phyloP scores from a whole-genome alignment of 495 filamentous ascomycete species.

The Tuber aestivum region DNA sequence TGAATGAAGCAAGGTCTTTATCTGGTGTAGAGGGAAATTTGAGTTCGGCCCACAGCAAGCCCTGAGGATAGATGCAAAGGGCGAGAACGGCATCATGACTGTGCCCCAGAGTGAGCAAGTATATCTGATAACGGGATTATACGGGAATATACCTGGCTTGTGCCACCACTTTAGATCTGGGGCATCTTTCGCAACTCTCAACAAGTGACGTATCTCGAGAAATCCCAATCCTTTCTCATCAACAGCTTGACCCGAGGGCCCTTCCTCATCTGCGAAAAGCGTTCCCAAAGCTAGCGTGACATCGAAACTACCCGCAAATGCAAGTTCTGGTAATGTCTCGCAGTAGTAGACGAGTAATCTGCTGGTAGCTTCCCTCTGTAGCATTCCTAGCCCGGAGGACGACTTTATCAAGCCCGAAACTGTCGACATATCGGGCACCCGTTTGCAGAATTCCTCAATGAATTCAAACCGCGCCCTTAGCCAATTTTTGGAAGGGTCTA shows the following conservation, averaged over 20 bases:
- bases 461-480: slow-evolving; percentile 47
- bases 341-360: slow-evolving; percentile 74
- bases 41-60: slow-evolving; percentile 29
- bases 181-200: slow-evolving; percentile 36
- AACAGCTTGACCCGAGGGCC: background rate
- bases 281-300: slow-evolving; percentile 45
- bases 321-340: slow-evolving; percentile 69
- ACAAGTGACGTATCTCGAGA: slow-evolving; percentile 38
- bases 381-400: slow-evolving; percentile 39
- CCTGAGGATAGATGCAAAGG: slow-evolving; percentile 40
- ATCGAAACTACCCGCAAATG: slow-evolving; percentile 77
- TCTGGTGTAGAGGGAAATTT: slow-evolving; percentile 28
- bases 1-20: slow-evolving; percentile 35
- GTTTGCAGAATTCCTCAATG: slow-evolving; percentile 64
- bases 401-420: slow-evolving; percentile 21
- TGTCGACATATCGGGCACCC: slow-evolving; percentile 60
- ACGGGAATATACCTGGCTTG: slow-evolving; percentile 31
- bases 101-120: slow-evolving; percentile 3
- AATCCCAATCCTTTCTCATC: slow-evolving; percentile 29
- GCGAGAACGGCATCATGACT: slow-evolving; percentile 37
- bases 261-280: slow-evolving; percentile 22
- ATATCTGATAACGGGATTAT: background rate
- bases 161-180: slow-evolving; percentile 42
- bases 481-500: slow-evolving; percentile 35
- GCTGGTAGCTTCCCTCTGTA: slow-evolving; percentile 71